These are phyloP conservation scores for Salvia miltiorrhiza DNA, from an alignment of 257 asterid species.

Conservation along the genomic window DNA sequence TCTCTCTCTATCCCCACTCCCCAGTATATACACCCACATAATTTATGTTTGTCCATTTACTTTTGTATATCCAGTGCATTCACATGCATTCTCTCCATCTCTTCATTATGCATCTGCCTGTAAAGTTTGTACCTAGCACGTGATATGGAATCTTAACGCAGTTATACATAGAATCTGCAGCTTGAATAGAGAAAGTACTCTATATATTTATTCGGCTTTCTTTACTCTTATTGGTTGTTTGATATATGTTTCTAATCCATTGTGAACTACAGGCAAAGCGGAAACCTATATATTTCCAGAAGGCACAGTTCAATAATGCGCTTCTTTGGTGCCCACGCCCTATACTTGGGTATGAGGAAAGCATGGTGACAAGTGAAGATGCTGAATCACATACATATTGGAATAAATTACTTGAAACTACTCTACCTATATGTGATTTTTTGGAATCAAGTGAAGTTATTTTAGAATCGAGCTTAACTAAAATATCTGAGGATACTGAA, in stretches of 20 bases:
- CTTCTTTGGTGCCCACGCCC: slow-evolving; percentile 64
- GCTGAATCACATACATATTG: slow-evolving; percentile 37
- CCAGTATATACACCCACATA: background rate
- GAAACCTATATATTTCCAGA: slow-evolving; percentile 54
- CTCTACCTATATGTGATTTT: slow-evolving; percentile 63
- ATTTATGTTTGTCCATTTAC: background rate
- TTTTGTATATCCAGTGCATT: background rate
- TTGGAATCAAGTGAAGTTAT: slow-evolving; percentile 45
- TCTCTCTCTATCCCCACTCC: slow-evolving; percentile 8
- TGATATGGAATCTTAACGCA: background rate
- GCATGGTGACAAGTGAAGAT: slow-evolving; percentile 31
- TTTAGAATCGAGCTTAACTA: slow-evolving; percentile 31
- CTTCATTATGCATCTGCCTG: background rate
- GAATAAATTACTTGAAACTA: slow-evolving; percentile 45
- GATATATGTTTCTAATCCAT: slow-evolving; percentile 8
- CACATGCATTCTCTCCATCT: background rate
- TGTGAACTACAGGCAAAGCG: slow-evolving; percentile 70
- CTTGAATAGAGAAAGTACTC: background rate
- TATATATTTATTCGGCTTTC: background rate
- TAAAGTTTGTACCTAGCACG: background rate
- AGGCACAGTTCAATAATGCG: slow-evolving; percentile 42
- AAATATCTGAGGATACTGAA: slow-evolving; percentile 32
- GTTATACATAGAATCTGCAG: background rate
- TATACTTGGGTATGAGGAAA: slow-evolving; percentile 38
- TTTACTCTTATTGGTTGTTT: background rate